These are phyloP conservation scores for Senna tora DNA, from an alignment of 306 rosid species.

Conservation along the genomic window DNA sequence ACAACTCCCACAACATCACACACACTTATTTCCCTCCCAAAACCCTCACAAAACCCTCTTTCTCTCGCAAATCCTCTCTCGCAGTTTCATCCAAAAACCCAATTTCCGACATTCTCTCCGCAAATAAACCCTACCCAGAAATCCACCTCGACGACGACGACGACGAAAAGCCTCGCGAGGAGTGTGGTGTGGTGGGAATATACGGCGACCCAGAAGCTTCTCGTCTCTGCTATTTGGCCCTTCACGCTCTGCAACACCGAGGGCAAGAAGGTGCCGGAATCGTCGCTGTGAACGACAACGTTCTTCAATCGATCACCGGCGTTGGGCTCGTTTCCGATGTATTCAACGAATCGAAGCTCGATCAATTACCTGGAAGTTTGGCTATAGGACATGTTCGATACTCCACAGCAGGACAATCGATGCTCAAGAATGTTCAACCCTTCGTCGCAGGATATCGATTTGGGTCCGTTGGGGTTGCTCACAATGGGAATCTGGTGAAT, in stretches of 20 bases:
- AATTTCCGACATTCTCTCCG: slow-evolving; percentile 41
- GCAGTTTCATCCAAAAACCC: slow-evolving; percentile 43
- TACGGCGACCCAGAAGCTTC: slow-evolving; percentile 96
- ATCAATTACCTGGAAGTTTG: slow-evolving; percentile 69
- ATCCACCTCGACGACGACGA: slow-evolving; percentile 7
- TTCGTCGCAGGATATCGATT: slow-evolving; percentile 92
- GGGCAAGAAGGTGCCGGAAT: slow-evolving; percentile 98
- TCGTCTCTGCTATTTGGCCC: slow-evolving; percentile 76
- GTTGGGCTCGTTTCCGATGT: slow-evolving; percentile 92
- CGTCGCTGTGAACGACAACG: slow-evolving; percentile 64
- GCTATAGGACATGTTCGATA: slow-evolving; percentile 94
- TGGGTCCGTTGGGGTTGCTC: slow-evolving; percentile 96
- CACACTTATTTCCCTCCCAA: slow-evolving; percentile 19
- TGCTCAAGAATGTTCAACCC: slow-evolving; percentile 95
- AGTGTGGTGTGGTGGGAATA: slow-evolving; percentile 97
- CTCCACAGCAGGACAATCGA: slow-evolving; percentile 86
- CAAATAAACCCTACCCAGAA: slow-evolving; percentile 17
- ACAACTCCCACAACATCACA: slow-evolving; percentile 19
- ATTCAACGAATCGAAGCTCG: slow-evolving; percentile 71
- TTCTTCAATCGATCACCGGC: slow-evolving; percentile 78
- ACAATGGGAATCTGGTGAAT: slow-evolving; percentile 89
- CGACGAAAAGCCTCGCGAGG: slow-evolving; percentile 88
- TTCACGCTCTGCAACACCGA: slow-evolving; percentile 94
- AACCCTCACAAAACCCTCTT: neutral
- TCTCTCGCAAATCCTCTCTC: slow-evolving; percentile 24